These are phyloP conservation scores for Neofusicoccum laricinum DNA, from an alignment of 2,329 filamentous ascomycete genomes.

Conservation along the genomic window DNA sequence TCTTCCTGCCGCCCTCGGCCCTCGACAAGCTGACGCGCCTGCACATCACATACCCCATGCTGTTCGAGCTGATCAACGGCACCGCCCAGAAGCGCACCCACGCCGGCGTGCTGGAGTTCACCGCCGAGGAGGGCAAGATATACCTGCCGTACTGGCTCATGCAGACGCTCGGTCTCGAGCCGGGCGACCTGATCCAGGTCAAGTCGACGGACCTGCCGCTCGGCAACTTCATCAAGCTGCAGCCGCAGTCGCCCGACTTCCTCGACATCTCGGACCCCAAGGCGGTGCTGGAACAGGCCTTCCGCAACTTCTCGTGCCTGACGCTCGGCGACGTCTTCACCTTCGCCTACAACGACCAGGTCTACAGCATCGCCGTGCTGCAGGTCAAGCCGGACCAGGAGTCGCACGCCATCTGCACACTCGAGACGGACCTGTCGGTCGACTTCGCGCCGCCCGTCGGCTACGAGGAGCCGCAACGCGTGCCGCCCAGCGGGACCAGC, in stretches of 20 bases:
- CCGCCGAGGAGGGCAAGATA: slow-evolving; percentile 93
- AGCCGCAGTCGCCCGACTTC: slow-evolving; percentile 89
- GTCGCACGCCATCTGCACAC: slow-evolving; percentile 82
- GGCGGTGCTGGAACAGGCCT: slow-evolving; percentile 93
- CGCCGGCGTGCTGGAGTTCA: slow-evolving; percentile 94
- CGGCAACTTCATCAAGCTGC: slow-evolving; percentile 90
- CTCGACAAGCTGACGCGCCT: slow-evolving; percentile 94
- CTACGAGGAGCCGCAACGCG: slow-evolving; percentile 80
- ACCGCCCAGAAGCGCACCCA: slow-evolving; percentile 69
- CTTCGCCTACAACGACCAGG: slow-evolving; percentile 92
- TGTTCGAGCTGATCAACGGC: slow-evolving; percentile 94
- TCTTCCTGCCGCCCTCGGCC: slow-evolving; percentile 93
- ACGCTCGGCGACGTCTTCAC: slow-evolving; percentile 94
- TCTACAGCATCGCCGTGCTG: slow-evolving; percentile 88
- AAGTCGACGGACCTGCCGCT: slow-evolving; percentile 91
- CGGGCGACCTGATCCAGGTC: slow-evolving; percentile 90
- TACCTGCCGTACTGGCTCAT: slow-evolving; percentile 98
- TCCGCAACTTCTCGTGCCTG: slow-evolving; percentile 90
- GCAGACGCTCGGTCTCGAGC: slow-evolving; percentile 83
- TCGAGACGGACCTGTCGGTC: slow-evolving; percentile 94
- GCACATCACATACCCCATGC: slow-evolving; percentile 94
- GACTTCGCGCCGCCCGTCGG: slow-evolving; percentile 94
- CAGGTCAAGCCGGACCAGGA: slow-evolving; percentile 87
- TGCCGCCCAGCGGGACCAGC: slow-evolving; percentile 73
- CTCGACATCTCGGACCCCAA: slow-evolving; percentile 97